Base-by-base conservation (phyloP, 2,329 filamentous ascomycete species). In the Cercospora sp. region DNA sequence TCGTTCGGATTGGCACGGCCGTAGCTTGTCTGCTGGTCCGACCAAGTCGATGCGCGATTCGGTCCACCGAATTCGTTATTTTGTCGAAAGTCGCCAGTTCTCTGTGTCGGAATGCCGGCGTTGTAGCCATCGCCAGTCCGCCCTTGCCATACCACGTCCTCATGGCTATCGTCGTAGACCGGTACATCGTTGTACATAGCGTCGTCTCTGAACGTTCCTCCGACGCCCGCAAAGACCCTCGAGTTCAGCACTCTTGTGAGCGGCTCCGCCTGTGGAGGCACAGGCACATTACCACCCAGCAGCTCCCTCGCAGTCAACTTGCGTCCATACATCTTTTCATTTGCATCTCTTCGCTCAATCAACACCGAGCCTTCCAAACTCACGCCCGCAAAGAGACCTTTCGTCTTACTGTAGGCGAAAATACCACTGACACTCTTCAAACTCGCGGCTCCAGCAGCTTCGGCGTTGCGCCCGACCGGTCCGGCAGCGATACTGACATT, bases 351-450 rank as follows among this genome's bases (percentile, higher is more conserved):
- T 71, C 95, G 89, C 83, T 99, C 95, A 71, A 98, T 92, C 72
- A 99, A 90, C 63, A 92, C 93, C 69, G 91, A 94, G 23, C 95
- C 95, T 80, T 99, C 95, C 73, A 99, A 84, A 74, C 92, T 96
- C 59, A 99, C 94, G 77, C 95, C 95, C 5, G 95, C 95, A 75
- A 99, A 99, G 33, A 99, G 83, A 20, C 95, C 95, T 83, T 97
- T 98, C 12, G 95, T 99, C 83, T 97, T 98, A 79, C 91, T 95
- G 85, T 99, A 99, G 76, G 92, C 92, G 84, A 99, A 99, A 60
- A 99, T 90, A 63, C 92, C 95, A 0, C 94, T 91, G 8, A 98
- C 91, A 71, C 93, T 90, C 83, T 89, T 94, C 71, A 97, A 85
- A 73, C 92, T 97, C 7, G 95, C 95, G 13, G 94, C 94, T 71